These are phyloP conservation scores for Centella asiatica DNA, from an alignment of 129 eudicot species.

Conservation along the genomic window DNA sequence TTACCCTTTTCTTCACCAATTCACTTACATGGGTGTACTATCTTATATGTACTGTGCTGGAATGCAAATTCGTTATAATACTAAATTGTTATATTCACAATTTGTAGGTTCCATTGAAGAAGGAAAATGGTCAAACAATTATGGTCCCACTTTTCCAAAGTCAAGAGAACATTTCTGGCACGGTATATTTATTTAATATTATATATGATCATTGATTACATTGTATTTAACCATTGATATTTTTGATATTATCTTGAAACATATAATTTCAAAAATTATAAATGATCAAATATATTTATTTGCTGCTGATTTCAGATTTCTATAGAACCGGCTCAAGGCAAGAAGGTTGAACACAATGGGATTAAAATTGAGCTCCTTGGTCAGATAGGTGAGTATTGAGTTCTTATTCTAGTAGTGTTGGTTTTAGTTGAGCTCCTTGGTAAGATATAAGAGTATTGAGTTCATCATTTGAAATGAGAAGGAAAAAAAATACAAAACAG, in stretches of 20 bases:
- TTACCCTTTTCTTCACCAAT: not conserved
- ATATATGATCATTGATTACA: not conserved
- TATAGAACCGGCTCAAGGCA: slow-evolving; percentile 88
- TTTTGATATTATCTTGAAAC: not conserved
- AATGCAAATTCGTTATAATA: slow-evolving; percentile 17
- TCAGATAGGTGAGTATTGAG: slow-evolving; percentile 67
- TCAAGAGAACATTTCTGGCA: slow-evolving; percentile 80
- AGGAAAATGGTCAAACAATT: slow-evolving; percentile 87
- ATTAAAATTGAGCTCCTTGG: slow-evolving; percentile 97
- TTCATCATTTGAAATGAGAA: too few species aligned
- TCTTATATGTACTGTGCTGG: not conserved
- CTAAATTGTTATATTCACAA: slow-evolving; percentile 1
- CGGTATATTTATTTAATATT: slow-evolving; percentile 31
- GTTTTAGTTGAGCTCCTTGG: too few species aligned
- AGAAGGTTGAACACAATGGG: slow-evolving; percentile 98
- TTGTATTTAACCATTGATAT: not conserved
- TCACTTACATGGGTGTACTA: not conserved
- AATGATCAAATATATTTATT: not conserved
- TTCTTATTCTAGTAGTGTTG: not conserved
- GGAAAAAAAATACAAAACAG: not conserved
- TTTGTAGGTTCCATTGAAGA: slow-evolving; percentile 71
- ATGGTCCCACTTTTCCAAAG: slow-evolving; percentile 94
- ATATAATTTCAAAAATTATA: not conserved
- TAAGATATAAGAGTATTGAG: too few species aligned
- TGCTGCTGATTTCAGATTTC: slow-evolving; percentile 51